Evolutionary conservation across 768 basidiomycete genomes (phyloP).

Genomic region (Phanerodontia chrysosporium): DNA sequence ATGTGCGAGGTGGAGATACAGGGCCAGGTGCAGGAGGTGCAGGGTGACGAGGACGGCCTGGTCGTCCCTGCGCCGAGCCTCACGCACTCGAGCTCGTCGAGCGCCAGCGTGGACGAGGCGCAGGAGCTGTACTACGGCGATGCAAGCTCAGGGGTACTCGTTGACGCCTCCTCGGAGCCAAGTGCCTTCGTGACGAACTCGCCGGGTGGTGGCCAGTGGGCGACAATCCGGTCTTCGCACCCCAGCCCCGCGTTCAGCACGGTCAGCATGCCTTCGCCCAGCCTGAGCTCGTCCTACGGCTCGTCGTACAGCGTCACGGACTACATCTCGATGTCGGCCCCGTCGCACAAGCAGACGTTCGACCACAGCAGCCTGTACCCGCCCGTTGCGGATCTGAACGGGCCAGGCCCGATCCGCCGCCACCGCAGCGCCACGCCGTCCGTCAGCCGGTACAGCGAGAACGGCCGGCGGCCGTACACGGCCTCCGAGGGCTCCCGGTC

Average conservation of each 20-base stretch:
- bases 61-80: slow-evolving; percentile 27
- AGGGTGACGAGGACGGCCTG: slow-evolving; percentile 56
- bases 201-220: slow-evolving; percentile 34
- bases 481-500: slow-evolving; percentile 31
- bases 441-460: slow-evolving; percentile 44
- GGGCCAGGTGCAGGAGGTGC: slow-evolving; percentile 51
- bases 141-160: slow-evolving; percentile 4
- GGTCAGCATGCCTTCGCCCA: slow-evolving; percentile 37
- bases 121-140: slow-evolving; percentile 22
- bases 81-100: neutral
- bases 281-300: slow-evolving; percentile 26
- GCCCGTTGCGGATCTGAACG: slow-evolving; percentile 38
- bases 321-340: slow-evolving; percentile 55
- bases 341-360: slow-evolving; percentile 64
- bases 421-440: slow-evolving; percentile 79
- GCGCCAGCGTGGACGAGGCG: slow-evolving; percentile 10
- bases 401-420: slow-evolving; percentile 60
- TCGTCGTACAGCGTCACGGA: slow-evolving; percentile 30
- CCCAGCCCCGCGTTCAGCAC: slow-evolving; percentile 38
- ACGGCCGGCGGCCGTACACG: slow-evolving; percentile 43
- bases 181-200: slow-evolving; percentile 18
- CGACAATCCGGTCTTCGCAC: slow-evolving; percentile 20
- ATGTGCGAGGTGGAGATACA: slow-evolving; percentile 60
- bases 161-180: slow-evolving; percentile 19
- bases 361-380: slow-evolving; percentile 54